Evolutionary conservation across 2,329 filamentous ascomycete species (phyloP).

Genomic region (Fusarium sp.): DNA sequence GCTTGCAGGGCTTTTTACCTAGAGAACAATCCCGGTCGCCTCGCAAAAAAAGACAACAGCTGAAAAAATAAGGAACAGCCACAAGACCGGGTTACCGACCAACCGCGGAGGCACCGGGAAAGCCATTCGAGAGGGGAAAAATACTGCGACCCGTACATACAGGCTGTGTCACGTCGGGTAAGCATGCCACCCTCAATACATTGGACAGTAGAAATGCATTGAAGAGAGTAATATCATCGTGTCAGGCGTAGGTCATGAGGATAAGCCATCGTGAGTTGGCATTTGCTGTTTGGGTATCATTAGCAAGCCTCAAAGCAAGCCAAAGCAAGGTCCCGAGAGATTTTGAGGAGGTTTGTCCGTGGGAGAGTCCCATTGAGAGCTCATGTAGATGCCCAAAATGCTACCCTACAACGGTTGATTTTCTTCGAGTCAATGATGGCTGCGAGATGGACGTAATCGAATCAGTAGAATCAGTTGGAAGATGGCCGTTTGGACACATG

Average conservation of each 20-base stretch:
- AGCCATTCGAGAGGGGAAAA: neutral
- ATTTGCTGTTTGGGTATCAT: neutral
- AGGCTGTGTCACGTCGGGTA: conserved; percentile 29
- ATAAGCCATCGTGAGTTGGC: neutral
- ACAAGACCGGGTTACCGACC: neutral
- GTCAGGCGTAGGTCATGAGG: neutral
- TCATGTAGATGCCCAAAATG: neutral
- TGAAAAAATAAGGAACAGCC: neutral
- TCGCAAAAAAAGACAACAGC: neutral
- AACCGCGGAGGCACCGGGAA: conserved; percentile 15
- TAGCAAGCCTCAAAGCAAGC: neutral
- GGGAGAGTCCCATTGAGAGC: neutral
- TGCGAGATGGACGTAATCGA: neutral
- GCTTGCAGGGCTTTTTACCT: neutral
- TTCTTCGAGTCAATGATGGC: neutral
- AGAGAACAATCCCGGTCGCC: neutral
- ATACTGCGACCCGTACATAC: neutral
- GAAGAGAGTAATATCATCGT: neutral
- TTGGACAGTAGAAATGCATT: neutral
- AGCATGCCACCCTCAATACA: conserved; percentile 8
- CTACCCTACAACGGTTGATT: neutral
- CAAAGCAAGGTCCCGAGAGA: neutral
- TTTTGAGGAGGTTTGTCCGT: neutral
- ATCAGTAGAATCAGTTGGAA: neutral
- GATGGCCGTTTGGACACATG: neutral